phyloP scores from a whole-genome alignment of 2,329 filamentous ascomycete species.

The Nothomitra cinnamomea region DNA sequence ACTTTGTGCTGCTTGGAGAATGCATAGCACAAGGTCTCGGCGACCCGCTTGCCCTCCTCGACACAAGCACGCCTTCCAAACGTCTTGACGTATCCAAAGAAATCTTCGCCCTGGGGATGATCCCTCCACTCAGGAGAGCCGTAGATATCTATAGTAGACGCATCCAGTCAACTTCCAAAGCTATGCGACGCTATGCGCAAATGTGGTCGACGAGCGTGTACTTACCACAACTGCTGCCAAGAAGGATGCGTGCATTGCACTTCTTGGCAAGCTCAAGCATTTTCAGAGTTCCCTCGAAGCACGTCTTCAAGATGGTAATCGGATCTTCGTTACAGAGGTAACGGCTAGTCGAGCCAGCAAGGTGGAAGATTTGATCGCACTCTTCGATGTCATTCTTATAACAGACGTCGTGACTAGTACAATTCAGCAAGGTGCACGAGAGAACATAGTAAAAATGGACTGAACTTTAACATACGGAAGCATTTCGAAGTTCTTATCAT shows the following conservation, averaged over 20 bases:
- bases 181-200: not conserved
- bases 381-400: conserved; percentile 10
- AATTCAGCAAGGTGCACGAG: conserved; percentile 3
- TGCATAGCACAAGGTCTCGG: conserved; percentile 3
- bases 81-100: not conserved
- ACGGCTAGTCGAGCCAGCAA: conserved; percentile 20
- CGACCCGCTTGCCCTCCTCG: conserved; percentile 4
- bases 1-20: not conserved
- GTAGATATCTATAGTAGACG: not conserved
- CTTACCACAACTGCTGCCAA: conserved; percentile 18
- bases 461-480: conserved; percentile 11
- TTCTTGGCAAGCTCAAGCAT: conserved; percentile 17
- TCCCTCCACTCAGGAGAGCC: not conserved
- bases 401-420: conserved; percentile 13
- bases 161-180: not conserved
- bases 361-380: conserved; percentile 19
- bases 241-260: conserved; percentile 16
- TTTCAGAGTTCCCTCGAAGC: conserved; percentile 19
- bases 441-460: conserved; percentile 4
- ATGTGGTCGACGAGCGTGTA: not conserved
- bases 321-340: conserved; percentile 19
- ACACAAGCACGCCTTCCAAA: not conserved
- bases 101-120: not conserved
- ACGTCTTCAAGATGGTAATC: conserved; percentile 17
- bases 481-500: conserved; percentile 15